Base-by-base conservation (phyloP, 768 basidiomycete genomes). In the Podaxis sp. region DNA sequence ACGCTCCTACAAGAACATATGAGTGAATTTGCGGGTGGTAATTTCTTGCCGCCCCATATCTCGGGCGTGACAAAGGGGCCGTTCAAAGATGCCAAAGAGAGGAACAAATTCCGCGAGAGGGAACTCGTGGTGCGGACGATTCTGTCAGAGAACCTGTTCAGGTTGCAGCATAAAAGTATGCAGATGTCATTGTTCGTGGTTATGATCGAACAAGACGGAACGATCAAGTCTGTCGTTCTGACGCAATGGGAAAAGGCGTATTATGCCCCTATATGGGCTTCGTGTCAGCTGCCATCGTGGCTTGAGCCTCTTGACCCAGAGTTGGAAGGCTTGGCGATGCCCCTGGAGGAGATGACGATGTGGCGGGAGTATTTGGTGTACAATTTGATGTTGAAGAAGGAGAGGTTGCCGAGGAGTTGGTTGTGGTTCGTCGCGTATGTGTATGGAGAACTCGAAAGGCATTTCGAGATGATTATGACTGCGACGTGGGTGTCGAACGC, bases 231-330 rank as follows among this genome's bases (percentile, higher is more conserved):
- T 20, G 61, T 62, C 46, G 54, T 62, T n/a, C 48, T 62, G 5
- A 62, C 61, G 15, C 61, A 62, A 38, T 62, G 61, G 61, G 61
- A 62, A 38, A 62, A 62, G 36, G 61, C 61, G 33, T 62, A 49
- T 15, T 62, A 56, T 8, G 54, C 61, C 15, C 61, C 61, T 20
- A 24, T 62, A 40, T 62, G 61, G 61, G 54, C 61, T 40, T 53
- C 61, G 33, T 62, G 61, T 41, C 61, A 56, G 22, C 61, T 62
- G 38, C 61, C 61, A 8, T 17, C 46, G 15, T 62, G 61, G 61
- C 61, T 62, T 28, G 61, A 62, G 17, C 61, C 48, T 26, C 61
- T 62, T 15, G 54, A 62, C 33, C 61, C 61, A 15, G 61, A 62
- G 28, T 12, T 62, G 6, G 46, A 56, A 2, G 22, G 12, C 3